phyloP scores from a whole-genome alignment of 768 basidiomycete species.

The Inosperma sp. region DNA sequence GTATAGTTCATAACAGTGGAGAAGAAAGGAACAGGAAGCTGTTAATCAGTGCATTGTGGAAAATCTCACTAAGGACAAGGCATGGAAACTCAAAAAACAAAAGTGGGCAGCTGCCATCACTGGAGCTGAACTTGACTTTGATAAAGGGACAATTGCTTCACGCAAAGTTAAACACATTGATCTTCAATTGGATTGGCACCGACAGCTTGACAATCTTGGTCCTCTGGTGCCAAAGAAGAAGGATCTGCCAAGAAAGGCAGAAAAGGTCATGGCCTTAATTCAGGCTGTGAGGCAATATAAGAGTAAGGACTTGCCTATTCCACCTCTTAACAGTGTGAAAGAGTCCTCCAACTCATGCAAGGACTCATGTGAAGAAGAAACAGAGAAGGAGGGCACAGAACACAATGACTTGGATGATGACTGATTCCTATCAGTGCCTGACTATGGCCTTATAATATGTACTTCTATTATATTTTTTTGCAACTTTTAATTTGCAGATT shows the following conservation, averaged over 20 bases:
- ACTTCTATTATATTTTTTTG: too few species aligned
- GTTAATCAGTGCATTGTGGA: not conserved
- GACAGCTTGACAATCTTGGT: not conserved
- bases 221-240: not conserved
- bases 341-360: too few species aligned
- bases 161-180: not conserved
- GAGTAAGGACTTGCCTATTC: not conserved
- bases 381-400: too few species aligned
- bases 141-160: not conserved
- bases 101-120: not conserved
- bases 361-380: not conserved
- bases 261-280: not conserved
- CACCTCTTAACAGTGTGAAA: not conserved
- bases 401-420: too few species aligned
- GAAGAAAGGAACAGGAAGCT: not conserved
- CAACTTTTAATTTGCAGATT: too few species aligned
- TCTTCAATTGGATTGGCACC: constrained; percentile 9
- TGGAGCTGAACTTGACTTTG: constrained; percentile 1
- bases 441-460: too few species aligned
- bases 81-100: not conserved
- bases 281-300: not conserved
- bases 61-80: not conserved
- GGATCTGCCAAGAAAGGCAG: not conserved
- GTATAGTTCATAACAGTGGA: too few species aligned
- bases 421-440: too few species aligned